Conservation (phyloP, 2,329 filamentous ascomycete species). For the Dothiorella sarmentorum region DNA sequence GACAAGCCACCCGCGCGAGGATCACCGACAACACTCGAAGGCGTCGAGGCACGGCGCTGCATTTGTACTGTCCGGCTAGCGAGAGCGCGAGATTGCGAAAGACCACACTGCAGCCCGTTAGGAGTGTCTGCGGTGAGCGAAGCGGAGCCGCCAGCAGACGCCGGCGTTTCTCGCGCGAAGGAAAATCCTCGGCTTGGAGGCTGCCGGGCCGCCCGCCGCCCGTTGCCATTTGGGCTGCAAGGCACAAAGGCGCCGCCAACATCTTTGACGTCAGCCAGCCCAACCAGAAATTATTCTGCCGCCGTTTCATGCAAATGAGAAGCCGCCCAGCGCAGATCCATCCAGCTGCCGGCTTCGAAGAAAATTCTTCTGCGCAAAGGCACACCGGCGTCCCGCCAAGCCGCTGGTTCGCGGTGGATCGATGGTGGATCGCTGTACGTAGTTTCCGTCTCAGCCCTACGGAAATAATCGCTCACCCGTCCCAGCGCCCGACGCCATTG, state of each 20-base stretch:
- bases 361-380: not conserved
- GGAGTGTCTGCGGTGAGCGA: not conserved
- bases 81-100: constrained; percentile 1
- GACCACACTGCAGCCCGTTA: not conserved
- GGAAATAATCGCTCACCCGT: constrained; percentile 12
- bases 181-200: not conserved
- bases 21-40: not conserved
- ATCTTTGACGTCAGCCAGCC: constrained; percentile 6
- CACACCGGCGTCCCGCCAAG: not conserved
- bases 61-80: constrained; percentile 2
- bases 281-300: no score
- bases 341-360: constrained; percentile 1
- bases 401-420: not conserved
- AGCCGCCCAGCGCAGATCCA: not conserved
- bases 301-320: not conserved
- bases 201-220: not conserved
- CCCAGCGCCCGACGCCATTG: not conserved
- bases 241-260: no score
- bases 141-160: not conserved
- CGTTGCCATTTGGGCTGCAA: not conserved
- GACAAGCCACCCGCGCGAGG: constrained; percentile 4
- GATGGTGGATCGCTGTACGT: constrained; percentile 9
- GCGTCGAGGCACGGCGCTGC: constrained; percentile 2
- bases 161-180: constrained; percentile 2
- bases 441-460: constrained; percentile 15